Base-by-base conservation (phyloP, 2,329 filamentous ascomycete species). In the Nemania diffusa region DNA sequence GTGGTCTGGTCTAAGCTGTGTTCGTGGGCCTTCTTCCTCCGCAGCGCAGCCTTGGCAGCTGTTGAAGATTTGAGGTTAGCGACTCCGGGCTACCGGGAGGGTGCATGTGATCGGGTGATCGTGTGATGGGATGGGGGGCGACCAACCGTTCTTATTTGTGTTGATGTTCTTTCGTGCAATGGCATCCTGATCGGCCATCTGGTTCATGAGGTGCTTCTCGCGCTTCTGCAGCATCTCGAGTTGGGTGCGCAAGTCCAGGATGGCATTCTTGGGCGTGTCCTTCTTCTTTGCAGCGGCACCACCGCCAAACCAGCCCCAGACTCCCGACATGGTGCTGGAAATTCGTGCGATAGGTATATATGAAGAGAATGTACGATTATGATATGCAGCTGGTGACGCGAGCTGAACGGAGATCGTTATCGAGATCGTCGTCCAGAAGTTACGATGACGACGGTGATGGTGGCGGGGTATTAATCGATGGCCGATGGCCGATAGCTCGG, bases 221-320 rank as follows among this genome's bases (percentile, higher is more conserved):
- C 95, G 88, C 87, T 99, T 99, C 83, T 97, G 93, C 78, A 99
- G 87, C 94, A 98, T 98, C 75, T 97, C 95, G 51, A 98, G 87
- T 84, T 97, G 95, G 77, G 91, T 88, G 74, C 96, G 90, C 77
- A 99, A 84, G 68, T 88, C 88, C 64, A 99, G 85, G 76, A 99
- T 99, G 73, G 96, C 96, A 84, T 97, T 96, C 87, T 99, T 99
- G 65, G 96, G 93, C 68, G 90, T 91, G 83, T 97, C 93, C 84
- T 97, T 97, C 83, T 91, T 90, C 86, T 93, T 93, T 83, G 94
- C 90, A 74, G 90, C 90, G 76, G 88, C 88, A 73, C 88, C 88
- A 77, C 93, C 93, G 81, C 95, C 94, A 80, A 97, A 97, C 93
- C 94, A 97, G 83, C 91, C 89, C 91, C 92, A 92, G 82, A 92